These are phyloP conservation scores for Arthrinium phaeospermum DNA, from an alignment of 2,329 filamentous ascomycete species.

Conservation along the genomic window DNA sequence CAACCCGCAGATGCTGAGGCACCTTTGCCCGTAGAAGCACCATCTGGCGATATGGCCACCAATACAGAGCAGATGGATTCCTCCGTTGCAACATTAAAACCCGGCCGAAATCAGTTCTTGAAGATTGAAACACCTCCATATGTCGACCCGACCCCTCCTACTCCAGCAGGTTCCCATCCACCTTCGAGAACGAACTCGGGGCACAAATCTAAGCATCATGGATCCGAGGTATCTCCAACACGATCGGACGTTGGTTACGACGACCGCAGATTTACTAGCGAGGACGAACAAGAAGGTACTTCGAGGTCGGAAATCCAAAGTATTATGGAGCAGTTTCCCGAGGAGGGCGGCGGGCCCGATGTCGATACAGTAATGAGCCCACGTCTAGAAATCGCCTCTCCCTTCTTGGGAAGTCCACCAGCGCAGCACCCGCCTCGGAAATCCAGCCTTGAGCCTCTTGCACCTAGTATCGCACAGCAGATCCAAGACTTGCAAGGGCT, in stretches of 20 bases:
- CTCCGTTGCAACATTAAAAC: conserved; percentile 56
- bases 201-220: conserved; percentile 52
- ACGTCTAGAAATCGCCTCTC: conserved; percentile 80
- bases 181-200: conserved; percentile 65
- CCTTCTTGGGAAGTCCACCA: conserved; percentile 69
- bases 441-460: conserved; percentile 81
- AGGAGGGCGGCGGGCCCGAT: conserved; percentile 72
- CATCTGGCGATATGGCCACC: neutral
- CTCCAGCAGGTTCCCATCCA: conserved; percentile 59
- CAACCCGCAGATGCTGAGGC: neutral
- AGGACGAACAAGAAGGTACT: conserved; percentile 66
- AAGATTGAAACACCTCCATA: conserved; percentile 55
- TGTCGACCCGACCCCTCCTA: conserved; percentile 64
- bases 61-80: conserved; percentile 46
- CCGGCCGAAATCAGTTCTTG: conserved; percentile 52
- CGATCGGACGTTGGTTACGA: conserved; percentile 62
- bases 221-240: conserved; percentile 56
- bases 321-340: conserved; percentile 96
- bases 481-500: conserved; percentile 54
- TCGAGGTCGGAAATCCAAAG: conserved; percentile 89
- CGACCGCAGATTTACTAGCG: conserved; percentile 61
- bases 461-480: conserved; percentile 55
- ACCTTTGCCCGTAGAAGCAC: neutral
- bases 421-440: conserved; percentile 79
- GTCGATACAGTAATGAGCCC: conserved; percentile 93